These are phyloP conservation scores for Quercus engelmannii DNA, from an alignment of 306 rosid genomes.

Conservation along the genomic window DNA sequence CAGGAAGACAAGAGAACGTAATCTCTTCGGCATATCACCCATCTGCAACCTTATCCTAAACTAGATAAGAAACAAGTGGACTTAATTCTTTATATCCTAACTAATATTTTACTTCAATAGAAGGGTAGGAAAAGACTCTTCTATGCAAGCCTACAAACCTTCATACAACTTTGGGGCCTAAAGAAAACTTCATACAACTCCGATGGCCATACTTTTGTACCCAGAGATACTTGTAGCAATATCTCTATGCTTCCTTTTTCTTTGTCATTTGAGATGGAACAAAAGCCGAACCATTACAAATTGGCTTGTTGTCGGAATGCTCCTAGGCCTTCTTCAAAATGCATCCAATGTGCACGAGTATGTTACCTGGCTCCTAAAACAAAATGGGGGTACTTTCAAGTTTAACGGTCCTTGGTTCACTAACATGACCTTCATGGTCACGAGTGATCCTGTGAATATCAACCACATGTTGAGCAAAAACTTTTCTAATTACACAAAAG, in stretches of 20 bases:
- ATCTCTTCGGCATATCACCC: too few species aligned
- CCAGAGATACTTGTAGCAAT: neutral
- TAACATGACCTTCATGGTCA: conserved; percentile 5
- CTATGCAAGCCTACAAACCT: too few species aligned
- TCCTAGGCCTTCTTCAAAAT: conserved; percentile 12
- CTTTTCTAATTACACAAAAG: conserved; percentile 9
- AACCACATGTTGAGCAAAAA: conserved; percentile 15
- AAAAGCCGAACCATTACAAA: conserved; percentile 5
- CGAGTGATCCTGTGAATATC: conserved; percentile 29
- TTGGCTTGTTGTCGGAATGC: conserved; percentile 44
- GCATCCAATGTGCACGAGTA: conserved; percentile 14
- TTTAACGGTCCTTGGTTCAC: conserved; percentile 39
- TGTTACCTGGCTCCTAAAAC: neutral
- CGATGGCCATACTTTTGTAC: neutral
- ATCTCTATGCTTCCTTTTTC: neutral
- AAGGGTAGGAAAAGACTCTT: too few species aligned
- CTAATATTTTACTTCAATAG: too few species aligned
- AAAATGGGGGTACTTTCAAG: conserved; percentile 13
- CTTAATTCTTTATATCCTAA: too few species aligned
- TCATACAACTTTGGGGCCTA: too few species aligned
- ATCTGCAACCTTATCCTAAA: too few species aligned
- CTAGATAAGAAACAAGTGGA: too few species aligned
- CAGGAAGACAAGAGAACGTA: too few species aligned
- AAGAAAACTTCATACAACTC: too few species aligned
- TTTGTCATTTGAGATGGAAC: neutral